Base-by-base conservation (phyloP, 805 yeast genomes). In the Cyberlindnera saturnus region DNA sequence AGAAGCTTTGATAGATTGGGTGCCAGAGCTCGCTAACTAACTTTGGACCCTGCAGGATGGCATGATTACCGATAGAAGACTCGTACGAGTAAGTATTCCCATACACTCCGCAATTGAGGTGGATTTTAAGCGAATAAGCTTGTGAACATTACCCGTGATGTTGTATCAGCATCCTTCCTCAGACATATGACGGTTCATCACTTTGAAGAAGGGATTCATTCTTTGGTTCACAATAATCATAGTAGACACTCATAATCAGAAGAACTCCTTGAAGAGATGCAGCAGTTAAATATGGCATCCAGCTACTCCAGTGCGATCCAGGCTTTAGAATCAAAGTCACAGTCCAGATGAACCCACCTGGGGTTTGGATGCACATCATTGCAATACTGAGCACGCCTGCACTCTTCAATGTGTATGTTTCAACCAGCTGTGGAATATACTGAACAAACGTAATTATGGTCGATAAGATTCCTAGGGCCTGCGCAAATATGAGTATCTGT, bases 351-450 rank as follows among this genome's bases (percentile, higher is more conserved):
- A 75, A 82, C 15, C 96, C 96, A 14, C 96, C 96, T 0, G 96
- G 96, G 16, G 95, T 86, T 60, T 87, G 96, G 49, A 88, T 73
- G 35, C 80, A 65, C 91, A 87, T 84, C 88, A 85, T 86, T 6
- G 79, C 75, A 10, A 86, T 68, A 0, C 95, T 85, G 18, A 87
- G 68, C 1, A 89, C 81, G 9, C 96, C 96, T 0, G 95, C 81
- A 50, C 81, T 89, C 55, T 82, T 81, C 46, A 87, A 69, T 1
- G 48, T 56, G 53, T 70, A 82, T 0, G 96, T 87, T 33, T 90
- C 85, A 49, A 67, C 61, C 9, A 87, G 71, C 61, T 87, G 96
- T 1, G 96, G 96, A 40, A 86, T 64, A 54, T 86, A 87, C 63
- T 87, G 95, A 29, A 81, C 61, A 16, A 79, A 67, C 0, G 95